Percentiles rank a stretch among this genome's conserved stretches.
These are phyloP conservation scores for Avena sativa DNA, from an alignment of 176 grass and related monocot genomes.

Conservation along the genomic window DNA sequence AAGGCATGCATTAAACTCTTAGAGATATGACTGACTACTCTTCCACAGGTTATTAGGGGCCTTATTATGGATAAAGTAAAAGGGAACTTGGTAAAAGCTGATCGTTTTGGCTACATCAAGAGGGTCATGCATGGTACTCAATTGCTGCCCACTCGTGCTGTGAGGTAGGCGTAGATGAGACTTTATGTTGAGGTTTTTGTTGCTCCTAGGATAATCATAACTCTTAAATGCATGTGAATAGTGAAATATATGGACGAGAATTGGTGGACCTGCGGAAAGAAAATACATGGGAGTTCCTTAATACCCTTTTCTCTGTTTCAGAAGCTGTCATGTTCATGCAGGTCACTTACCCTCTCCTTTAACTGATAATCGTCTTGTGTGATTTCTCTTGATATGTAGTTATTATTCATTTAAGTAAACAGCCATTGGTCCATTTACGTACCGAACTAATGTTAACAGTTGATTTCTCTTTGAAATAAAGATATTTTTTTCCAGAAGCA, in stretches of 20 bases:
- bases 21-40: slow-evolving; percentile 32
- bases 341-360: slow-evolving; percentile 54
- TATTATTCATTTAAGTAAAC: slow-evolving; percentile 17
- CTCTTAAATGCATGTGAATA: slow-evolving; percentile 47
- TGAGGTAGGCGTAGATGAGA: slow-evolving; percentile 63
- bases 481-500: slow-evolving; percentile 16
- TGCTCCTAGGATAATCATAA: slow-evolving; percentile 1
- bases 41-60: slow-evolving; percentile 81
- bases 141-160: slow-evolving; percentile 84
- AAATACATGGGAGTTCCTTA: slow-evolving; percentile 94
- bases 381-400: slow-evolving; percentile 19
- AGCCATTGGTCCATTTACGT: background rate
- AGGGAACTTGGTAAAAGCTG: slow-evolving; percentile 96
- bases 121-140: slow-evolving; percentile 97
- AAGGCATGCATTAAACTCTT: slow-evolving; percentile 15
- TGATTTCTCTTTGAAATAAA: slow-evolving; percentile 29
- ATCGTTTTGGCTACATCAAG: slow-evolving; percentile 95
- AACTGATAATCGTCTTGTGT: slow-evolving; percentile 13
- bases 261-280: slow-evolving; percentile 93
- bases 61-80: slow-evolving; percentile 97
- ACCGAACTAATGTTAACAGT: background rate
- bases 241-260: slow-evolving; percentile 99
- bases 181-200: slow-evolving; percentile 28
- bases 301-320: slow-evolving; percentile 99
- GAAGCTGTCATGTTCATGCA: slow-evolving; percentile 99